Evolutionary conservation across 2,329 filamentous ascomycete genomes (phyloP).

Genomic region (Helotiales sp.): DNA sequence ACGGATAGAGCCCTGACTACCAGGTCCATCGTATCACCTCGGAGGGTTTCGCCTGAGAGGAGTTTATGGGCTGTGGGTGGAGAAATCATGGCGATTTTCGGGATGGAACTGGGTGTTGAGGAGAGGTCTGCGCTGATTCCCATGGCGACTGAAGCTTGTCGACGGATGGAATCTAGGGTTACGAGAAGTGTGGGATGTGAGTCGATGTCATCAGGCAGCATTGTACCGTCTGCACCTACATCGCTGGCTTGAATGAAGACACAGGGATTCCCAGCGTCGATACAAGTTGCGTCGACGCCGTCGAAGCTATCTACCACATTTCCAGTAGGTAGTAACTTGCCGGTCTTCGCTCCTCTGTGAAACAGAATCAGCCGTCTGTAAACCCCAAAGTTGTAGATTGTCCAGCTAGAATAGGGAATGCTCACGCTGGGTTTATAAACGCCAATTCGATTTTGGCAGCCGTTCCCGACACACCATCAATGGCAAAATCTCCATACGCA

Average conservation of each 20-base stretch:
- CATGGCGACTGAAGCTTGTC: slow-evolving; percentile 63
- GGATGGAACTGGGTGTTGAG: slow-evolving; percentile 60
- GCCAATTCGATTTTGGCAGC: slow-evolving; percentile 62
- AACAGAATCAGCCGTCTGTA: slow-evolving; percentile 1
- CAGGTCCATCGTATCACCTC: slow-evolving; percentile 44
- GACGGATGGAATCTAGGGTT: slow-evolving; percentile 61
- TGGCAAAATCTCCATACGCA: slow-evolving; percentile 59
- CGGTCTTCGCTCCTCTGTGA: slow-evolving; percentile 61
- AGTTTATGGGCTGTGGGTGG: slow-evolving; percentile 45
- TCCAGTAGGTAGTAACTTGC: slow-evolving; percentile 64
- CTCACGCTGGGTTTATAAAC: slow-evolving; percentile 61
- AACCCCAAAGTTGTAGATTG: no score
- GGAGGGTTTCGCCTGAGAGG: slow-evolving; percentile 46
- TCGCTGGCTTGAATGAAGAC: slow-evolving; percentile 63
- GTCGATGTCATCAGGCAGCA: slow-evolving; percentile 60
- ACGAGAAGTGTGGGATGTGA: slow-evolving; percentile 49
- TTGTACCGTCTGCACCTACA: slow-evolving; percentile 54
- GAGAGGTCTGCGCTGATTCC: slow-evolving; percentile 54
- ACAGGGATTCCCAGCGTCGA: slow-evolving; percentile 68
- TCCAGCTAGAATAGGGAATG: background rate
- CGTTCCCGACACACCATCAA: slow-evolving; percentile 67
- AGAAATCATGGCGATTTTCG: slow-evolving; percentile 66
- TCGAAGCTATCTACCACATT: slow-evolving; percentile 57
- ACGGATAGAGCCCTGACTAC: slow-evolving; percentile 58
- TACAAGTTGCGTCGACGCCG: slow-evolving; percentile 57